Percentiles rank a stretch among this genome's conserved stretches.
Evolutionary conservation across 2,329 filamentous ascomycete genomes (phyloP).

Genomic region (Aplosporella prunicola): DNA sequence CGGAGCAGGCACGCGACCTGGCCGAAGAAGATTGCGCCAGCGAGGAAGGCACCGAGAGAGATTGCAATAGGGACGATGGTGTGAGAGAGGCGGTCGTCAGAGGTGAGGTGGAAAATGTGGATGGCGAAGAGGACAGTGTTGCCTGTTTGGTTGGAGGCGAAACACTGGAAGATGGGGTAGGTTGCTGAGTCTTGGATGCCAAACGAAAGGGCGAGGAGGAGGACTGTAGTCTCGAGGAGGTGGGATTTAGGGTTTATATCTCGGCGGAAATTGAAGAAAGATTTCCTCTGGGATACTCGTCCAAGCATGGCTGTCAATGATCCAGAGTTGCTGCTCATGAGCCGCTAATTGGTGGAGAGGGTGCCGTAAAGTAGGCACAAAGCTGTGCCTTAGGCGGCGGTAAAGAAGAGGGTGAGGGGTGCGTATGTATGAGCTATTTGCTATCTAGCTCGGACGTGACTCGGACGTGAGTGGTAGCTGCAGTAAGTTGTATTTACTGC

Average conservation of each 20-base stretch:
- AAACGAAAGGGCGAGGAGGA: slow-evolving; percentile 10
- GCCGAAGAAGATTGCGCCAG: slow-evolving; percentile 5
- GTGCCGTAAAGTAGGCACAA: too few relatives aligned
- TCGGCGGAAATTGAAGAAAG: not conserved
- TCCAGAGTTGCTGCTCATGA: too few relatives aligned
- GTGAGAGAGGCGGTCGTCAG: not conserved
- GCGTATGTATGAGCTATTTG: too few relatives aligned
- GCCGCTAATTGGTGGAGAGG: too few relatives aligned
- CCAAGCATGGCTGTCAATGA: too few relatives aligned
- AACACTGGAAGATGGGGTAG: slow-evolving; percentile 12
- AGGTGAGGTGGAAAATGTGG: too few relatives aligned
- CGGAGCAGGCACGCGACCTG: slow-evolving; percentile 8
- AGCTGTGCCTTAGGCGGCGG: too few relatives aligned
- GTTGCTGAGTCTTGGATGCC: slow-evolving; percentile 12
- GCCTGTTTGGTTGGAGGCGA: slow-evolving; percentile 12
- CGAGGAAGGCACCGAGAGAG: slow-evolving; percentile 8
- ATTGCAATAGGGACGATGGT: not conserved
- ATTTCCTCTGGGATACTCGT: not conserved
- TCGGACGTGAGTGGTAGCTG: too few relatives aligned
- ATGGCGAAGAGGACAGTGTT: slow-evolving; percentile 2
- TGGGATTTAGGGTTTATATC: not conserved
- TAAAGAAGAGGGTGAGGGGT: too few relatives aligned
- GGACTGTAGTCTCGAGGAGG: slow-evolving; percentile 4
- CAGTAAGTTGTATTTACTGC: too few relatives aligned
- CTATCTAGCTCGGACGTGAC: too few relatives aligned